These are phyloP conservation scores for Metschnikowia kofuensis DNA, from an alignment of 805 yeast species.

Conservation along the genomic window DNA sequence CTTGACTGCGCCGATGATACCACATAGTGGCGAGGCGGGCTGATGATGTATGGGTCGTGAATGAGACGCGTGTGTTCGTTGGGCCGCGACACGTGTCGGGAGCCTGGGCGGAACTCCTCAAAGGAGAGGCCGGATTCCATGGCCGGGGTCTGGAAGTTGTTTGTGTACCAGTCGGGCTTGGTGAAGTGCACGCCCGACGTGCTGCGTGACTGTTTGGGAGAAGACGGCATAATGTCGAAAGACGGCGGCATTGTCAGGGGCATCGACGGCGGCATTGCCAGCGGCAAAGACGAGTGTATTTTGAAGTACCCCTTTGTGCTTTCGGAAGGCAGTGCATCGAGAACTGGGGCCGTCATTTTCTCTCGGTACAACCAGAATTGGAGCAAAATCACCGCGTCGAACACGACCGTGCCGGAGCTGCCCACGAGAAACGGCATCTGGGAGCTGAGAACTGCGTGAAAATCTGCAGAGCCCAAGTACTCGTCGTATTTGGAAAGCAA, in stretches of 20 bases:
- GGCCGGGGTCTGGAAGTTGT: constrained; percentile 10
- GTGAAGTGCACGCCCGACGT: constrained; percentile 23
- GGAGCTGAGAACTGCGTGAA: constrained; percentile 15
- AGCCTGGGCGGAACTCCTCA: constrained; percentile 1
- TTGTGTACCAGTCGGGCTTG: constrained; percentile 40
- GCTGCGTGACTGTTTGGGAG: not conserved
- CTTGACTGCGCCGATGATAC: constrained; percentile 12
- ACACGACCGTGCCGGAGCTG: constrained; percentile 23
- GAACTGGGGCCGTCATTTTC: no score
- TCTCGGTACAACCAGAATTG: constrained; percentile 29
- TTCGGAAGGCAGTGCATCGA: no score
- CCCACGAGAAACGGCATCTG: constrained; percentile 22
- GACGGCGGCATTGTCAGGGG: not conserved
- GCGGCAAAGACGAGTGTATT: no score
- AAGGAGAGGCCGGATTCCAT: not conserved
- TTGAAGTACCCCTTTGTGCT: no score
- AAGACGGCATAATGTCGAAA: not conserved
- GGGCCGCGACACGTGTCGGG: not conserved
- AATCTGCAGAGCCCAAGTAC: constrained; percentile 12
- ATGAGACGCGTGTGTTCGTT: constrained; percentile 13
- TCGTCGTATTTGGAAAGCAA: constrained; percentile 19
- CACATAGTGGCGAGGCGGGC: constrained; percentile 19
- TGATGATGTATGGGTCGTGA: constrained; percentile 10
- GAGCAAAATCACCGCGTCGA: constrained; percentile 30
- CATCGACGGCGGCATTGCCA: no score